Conservation (phyloP, 192 early-diverging fungal genomes). For the Coemansia umbellata region DNA sequence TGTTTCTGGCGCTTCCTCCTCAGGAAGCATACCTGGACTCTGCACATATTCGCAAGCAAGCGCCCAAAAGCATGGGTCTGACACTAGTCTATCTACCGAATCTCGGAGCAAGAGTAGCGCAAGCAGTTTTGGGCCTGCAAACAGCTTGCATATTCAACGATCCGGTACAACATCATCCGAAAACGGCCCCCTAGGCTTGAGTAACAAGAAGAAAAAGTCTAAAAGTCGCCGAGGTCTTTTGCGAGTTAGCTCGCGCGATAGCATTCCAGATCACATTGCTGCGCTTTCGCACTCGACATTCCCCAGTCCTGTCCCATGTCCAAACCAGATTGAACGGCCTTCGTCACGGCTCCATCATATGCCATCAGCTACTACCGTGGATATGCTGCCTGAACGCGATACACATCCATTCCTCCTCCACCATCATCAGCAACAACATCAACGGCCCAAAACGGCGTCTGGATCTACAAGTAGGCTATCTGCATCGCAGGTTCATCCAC, state of each 20-base stretch:
- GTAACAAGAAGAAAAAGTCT: slow-evolving; percentile 23
- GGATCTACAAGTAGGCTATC: slow-evolving; percentile 8
- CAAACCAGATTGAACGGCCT: slow-evolving; percentile 25
- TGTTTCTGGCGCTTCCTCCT: background rate
- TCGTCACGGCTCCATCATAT: slow-evolving; percentile 21
- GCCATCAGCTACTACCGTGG: background rate
- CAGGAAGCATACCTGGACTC: slow-evolving; percentile 8
- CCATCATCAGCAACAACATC: slow-evolving; percentile 10
- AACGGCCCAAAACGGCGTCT: slow-evolving; percentile 42
- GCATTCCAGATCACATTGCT: slow-evolving; percentile 45
- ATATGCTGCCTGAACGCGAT: slow-evolving; percentile 7
- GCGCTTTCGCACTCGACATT: slow-evolving; percentile 50
- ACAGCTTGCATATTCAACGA: background rate
- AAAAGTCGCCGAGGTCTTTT: slow-evolving; percentile 33
- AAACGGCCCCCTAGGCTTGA: background rate
- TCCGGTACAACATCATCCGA: slow-evolving; percentile 3
- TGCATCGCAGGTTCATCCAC: background rate
- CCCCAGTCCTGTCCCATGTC: slow-evolving; percentile 38
- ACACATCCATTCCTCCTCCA: background rate
- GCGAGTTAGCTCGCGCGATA: slow-evolving; percentile 35
- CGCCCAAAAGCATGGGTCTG: slow-evolving; percentile 9
- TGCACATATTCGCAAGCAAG: background rate
- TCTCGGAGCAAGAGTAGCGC: background rate
- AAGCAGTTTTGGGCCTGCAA: background rate
- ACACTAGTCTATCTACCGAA: background rate